A percentile compares a stretch with the other conserved stretches of the same genome.
phyloP scores from a whole-genome alignment of 805 yeast species.

The Wickerhamiella sergipiensis region DNA sequence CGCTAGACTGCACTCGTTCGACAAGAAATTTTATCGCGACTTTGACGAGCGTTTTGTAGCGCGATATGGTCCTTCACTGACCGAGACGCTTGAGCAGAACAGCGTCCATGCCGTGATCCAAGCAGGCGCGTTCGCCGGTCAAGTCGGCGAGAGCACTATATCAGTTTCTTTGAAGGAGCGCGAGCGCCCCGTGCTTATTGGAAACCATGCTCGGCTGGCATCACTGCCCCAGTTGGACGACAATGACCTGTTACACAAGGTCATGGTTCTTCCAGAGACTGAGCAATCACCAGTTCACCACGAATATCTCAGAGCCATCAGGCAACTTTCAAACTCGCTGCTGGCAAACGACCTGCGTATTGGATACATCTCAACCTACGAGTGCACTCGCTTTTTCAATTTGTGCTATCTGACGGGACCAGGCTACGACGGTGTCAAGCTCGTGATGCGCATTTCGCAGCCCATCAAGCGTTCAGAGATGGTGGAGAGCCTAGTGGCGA shows the following conservation, averaged over 20 bases:
- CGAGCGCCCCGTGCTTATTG: background rate
- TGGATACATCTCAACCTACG: slow-evolving; percentile 14
- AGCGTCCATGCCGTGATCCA: slow-evolving; percentile 3
- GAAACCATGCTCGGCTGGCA: background rate
- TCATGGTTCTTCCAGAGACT: background rate
- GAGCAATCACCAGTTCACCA: background rate
- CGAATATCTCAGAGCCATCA: slow-evolving; percentile 2
- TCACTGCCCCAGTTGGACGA: background rate
- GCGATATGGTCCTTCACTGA: background rate
- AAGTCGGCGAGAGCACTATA: slow-evolving; percentile 6
- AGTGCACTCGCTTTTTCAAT: slow-evolving; percentile 10
- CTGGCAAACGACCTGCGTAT: slow-evolving; percentile 12
- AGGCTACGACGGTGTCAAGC: background rate
- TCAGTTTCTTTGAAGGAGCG: background rate
- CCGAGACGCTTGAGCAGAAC: slow-evolving; percentile 7
- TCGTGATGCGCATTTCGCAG: slow-evolving; percentile 8
- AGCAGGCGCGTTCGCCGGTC: slow-evolving; percentile 1
- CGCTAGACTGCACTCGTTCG: background rate
- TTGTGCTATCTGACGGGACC: background rate
- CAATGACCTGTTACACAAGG: background rate
- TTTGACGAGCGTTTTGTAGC: background rate
- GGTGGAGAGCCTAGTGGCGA: slow-evolving; percentile 4
- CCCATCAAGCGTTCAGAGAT: slow-evolving; percentile 4
- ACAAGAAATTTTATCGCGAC: background rate
- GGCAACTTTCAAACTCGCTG: slow-evolving; percentile 11